phyloP scores from a whole-genome alignment of 2,329 filamentous ascomycete genomes.

The Graphilbum ipis-grandicollis region DNA sequence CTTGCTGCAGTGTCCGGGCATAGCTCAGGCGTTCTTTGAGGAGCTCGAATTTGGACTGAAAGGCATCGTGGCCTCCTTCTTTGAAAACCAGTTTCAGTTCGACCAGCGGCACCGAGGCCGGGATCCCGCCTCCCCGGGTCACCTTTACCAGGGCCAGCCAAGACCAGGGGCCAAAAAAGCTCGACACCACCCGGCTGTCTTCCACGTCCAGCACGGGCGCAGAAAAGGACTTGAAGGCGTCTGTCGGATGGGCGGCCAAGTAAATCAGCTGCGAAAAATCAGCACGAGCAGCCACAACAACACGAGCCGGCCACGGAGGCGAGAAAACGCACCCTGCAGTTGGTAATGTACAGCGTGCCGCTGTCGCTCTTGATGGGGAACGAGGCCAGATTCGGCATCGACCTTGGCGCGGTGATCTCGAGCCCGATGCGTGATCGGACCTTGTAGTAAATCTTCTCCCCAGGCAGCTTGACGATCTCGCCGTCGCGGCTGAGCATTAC shows the following conservation, averaged over 20 bases:
- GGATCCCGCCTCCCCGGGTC: conserved; percentile 69
- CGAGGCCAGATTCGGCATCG: conserved; percentile 42
- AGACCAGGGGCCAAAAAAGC: conserved; percentile 84
- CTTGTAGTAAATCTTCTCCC: conserved; percentile 66
- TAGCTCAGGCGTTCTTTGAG: conserved; percentile 74
- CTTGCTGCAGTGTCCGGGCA: conserved; percentile 56
- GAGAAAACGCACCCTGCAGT: conserved; percentile 49
- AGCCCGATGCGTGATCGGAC: conserved; percentile 66
- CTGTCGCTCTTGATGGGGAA: conserved; percentile 57
- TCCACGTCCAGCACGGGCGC: conserved; percentile 73
- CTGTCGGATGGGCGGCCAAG: conserved; percentile 53
- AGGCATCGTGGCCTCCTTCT: conserved; percentile 89
- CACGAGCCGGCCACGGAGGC: neutral
- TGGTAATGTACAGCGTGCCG: conserved; percentile 67
- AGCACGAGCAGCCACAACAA: too few species aligned
- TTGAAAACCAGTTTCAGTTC: conserved; percentile 81
- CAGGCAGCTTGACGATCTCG: conserved; percentile 69
- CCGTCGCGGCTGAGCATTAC: conserved; percentile 69
- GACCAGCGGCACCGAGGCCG: conserved; percentile 51
- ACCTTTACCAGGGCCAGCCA: conserved; percentile 72
- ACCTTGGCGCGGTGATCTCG: conserved; percentile 53
- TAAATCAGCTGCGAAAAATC: conserved; percentile 61
- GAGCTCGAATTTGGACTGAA: conserved; percentile 64
- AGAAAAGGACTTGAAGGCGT: conserved; percentile 70
- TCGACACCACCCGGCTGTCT: conserved; percentile 72